Conservation (phyloP, 495 filamentous ascomycete genomes). For the Rostrohypoxylon terebratum region DNA sequence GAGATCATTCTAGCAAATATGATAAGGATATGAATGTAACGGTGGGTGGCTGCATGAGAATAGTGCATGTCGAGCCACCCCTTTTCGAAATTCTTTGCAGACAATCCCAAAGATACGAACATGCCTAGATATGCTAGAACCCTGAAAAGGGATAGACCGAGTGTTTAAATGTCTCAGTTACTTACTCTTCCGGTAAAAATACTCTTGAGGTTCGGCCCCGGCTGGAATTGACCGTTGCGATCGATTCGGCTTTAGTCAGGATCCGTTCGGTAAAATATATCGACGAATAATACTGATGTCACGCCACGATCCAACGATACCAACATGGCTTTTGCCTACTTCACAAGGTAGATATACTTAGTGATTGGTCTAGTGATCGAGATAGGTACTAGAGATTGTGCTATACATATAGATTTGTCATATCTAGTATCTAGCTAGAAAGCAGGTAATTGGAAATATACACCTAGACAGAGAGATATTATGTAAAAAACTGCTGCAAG, state of each 20-base stretch:
- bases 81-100: constrained; percentile 44
- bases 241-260: constrained; percentile 15
- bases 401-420: too few relatives aligned
- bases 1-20: constrained; percentile 24
- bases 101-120: constrained; percentile 25
- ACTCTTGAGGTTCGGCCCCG: not conserved
- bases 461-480: too few relatives aligned
- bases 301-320: constrained; percentile 21
- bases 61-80: constrained; percentile 41
- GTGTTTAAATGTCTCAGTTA: constrained; percentile 29
- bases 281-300: constrained; percentile 29
- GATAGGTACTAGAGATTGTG: too few relatives aligned
- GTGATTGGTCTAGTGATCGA: not conserved
- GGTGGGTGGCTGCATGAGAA: constrained; percentile 44
- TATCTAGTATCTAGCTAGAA: too few relatives aligned
- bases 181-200: constrained; percentile 8
- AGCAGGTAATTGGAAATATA: not conserved
- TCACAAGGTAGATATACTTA: constrained; percentile 4
- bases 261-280: constrained; percentile 24
- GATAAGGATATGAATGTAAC: constrained; percentile 45
- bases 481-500: not conserved
- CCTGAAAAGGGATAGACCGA: constrained; percentile 22
- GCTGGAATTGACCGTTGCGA: constrained; percentile 24
- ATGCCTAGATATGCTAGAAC: constrained; percentile 11
- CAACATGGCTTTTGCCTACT: not conserved